phyloP scores from a whole-genome alignment of 805 yeast species.

The Ogataea parapolymorpha region DNA sequence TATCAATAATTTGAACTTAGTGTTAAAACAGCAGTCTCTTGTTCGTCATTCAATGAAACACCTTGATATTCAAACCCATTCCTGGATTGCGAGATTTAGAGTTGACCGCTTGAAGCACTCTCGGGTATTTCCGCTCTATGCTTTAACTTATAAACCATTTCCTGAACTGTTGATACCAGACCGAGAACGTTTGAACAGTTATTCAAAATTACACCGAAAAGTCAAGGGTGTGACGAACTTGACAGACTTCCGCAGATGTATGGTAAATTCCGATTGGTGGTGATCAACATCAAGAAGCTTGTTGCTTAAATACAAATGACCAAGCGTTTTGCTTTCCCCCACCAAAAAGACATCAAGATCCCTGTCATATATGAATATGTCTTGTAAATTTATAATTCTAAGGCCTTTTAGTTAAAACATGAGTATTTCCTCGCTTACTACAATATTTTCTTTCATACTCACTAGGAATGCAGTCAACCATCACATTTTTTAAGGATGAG shows the following conservation, averaged over 20 bases:
- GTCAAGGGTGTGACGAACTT: constrained; percentile 31
- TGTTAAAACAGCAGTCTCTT: constrained; percentile 31
- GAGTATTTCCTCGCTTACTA: constrained; percentile 31
- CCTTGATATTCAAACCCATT: constrained; percentile 27
- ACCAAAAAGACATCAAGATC: constrained; percentile 33
- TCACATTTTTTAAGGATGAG: constrained; percentile 28
- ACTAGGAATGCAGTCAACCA: constrained; percentile 27
- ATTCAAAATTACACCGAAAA: constrained; percentile 27
- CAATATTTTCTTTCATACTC: constrained; percentile 25
- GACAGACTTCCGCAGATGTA: constrained; percentile 32
- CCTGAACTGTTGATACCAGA: constrained; percentile 12
- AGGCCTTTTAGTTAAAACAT: constrained; percentile 30
- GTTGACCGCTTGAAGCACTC: constrained; percentile 27
- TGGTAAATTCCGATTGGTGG: constrained; percentile 27
- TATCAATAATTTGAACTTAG: constrained; percentile 27
- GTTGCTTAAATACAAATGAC: not conserved
- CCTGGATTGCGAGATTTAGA: constrained; percentile 31
- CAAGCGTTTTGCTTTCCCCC: constrained; percentile 22
- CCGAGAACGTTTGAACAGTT: constrained; percentile 7
- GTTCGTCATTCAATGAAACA: constrained; percentile 22
- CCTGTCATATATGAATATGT: constrained; percentile 30
- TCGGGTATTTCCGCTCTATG: constrained; percentile 16
- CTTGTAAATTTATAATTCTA: constrained; percentile 31
- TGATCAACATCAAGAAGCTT: not conserved
- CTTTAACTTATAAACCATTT: constrained; percentile 23